Base-by-base conservation (phyloP, 2,329 filamentous ascomycete species). In the Calonectria hawksworthii region DNA sequence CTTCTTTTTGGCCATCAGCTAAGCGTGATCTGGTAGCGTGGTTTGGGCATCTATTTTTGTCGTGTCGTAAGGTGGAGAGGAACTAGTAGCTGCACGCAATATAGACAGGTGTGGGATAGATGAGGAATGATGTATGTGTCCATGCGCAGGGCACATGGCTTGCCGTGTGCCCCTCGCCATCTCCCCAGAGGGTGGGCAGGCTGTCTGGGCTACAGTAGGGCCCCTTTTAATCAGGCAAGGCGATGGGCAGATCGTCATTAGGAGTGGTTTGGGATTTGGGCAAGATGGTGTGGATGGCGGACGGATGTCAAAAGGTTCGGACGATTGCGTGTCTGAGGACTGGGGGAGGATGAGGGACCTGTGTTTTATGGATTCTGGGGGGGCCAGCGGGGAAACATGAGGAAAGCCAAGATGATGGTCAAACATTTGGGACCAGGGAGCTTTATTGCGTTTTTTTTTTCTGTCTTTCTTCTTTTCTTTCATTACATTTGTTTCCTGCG, bases 41-140 rank as follows among this genome's bases (percentile, higher is more conserved):
- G 47, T 63, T 41, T 41, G 38, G 30, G 32, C 21, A 64, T 41
- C 68, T 70, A 70, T 70, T 70, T 70, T 70, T 64, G 68, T 70
- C 65, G 23, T 44, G 50, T 68, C 34, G 47, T 56, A 68, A 41
- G 64, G 26, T 34, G 56, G 59, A 44, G 56, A 65, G 47, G 26
- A 52, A 8, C 51, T 30, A 50, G 47, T 8, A 63, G 70, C 68
- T 63, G 64, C 64, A 54, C 51, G 64, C 54, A 67, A 72, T 67
- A 44, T 59, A 51, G 52, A 44, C n/a, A 30, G 23, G 70, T 63
- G 64, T 72, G 64, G 26, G 32, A 68, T 72, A 68, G 26, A 73
- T 69, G 66, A 64, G 36, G 36, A n/a, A 26, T 56, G 51, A 68
- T 67, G 51, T 51, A 54, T 56, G 65, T 52, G 52, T 36, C 38